These are phyloP conservation scores for Bothriochloa decipiens DNA, from an alignment of 176 grass and related monocot species.

Conservation along the genomic window DNA sequence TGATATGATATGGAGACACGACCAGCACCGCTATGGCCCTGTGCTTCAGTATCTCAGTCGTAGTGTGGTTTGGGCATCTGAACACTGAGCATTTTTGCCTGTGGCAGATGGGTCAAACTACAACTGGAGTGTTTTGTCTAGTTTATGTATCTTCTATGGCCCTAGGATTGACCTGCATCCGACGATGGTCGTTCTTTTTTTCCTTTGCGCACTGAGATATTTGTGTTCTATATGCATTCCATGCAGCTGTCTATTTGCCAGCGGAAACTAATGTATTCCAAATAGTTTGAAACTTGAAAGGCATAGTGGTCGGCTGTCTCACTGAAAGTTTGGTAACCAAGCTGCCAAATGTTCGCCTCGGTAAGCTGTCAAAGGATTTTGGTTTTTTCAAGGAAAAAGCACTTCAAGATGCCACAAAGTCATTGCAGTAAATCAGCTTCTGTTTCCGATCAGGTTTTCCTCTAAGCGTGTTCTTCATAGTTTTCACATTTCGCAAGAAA, in stretches of 20 bases:
- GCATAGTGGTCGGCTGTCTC: too few relatives aligned
- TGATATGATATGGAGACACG: background rate
- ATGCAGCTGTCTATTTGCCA: background rate
- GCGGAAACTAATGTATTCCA: background rate
- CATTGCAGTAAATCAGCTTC: too few relatives aligned
- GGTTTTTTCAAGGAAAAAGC: too few relatives aligned
- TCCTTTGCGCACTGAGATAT: too few relatives aligned
- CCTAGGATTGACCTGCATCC: too few relatives aligned
- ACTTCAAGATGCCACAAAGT: too few relatives aligned
- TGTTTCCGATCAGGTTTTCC: too few relatives aligned
- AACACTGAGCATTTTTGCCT: background rate
- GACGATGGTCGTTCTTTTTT: too few relatives aligned
- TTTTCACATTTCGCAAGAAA: too few relatives aligned
- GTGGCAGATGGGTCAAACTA: background rate
- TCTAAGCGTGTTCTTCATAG: too few relatives aligned
- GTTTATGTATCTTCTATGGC: background rate
- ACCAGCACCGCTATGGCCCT: background rate
- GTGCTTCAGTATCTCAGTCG: background rate
- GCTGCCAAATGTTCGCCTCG: too few relatives aligned
- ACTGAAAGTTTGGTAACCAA: background rate
- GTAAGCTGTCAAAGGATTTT: background rate
- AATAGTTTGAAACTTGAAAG: background rate
- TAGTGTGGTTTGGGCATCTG: background rate
- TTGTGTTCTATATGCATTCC: too few relatives aligned
- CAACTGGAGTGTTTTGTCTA: background rate